A percentile compares a stretch with the other conserved stretches of the same genome.
Evolutionary conservation across 2,329 filamentous ascomycete species (phyloP).

Genomic region (Diaporthe humulicola): DNA sequence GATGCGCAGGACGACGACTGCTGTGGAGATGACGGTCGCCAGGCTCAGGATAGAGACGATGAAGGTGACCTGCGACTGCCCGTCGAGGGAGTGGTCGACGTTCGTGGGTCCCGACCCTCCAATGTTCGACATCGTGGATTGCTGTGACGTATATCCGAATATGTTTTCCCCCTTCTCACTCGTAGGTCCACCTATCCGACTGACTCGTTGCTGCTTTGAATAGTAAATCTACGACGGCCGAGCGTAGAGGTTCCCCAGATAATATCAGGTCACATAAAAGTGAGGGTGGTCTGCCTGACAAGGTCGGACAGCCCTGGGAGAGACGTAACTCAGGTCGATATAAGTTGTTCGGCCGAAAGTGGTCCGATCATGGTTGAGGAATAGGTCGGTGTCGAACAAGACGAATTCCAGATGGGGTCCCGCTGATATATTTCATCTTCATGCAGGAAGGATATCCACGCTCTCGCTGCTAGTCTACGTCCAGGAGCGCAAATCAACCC

Average conservation of each 20-base stretch:
- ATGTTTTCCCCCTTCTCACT: slow-evolving; percentile 10
- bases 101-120: neutral
- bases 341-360: slow-evolving; percentile 13
- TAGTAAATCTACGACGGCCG: neutral
- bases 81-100: slow-evolving; percentile 43
- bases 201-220: neutral
- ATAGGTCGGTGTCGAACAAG: neutral
- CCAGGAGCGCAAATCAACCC: neutral
- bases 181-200: neutral
- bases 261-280: slow-evolving; percentile 22
- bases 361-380: slow-evolving; percentile 17
- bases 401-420: slow-evolving; percentile 11
- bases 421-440: slow-evolving; percentile 23
- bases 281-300: slow-evolving; percentile 16
- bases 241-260: slow-evolving; percentile 12
- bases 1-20: slow-evolving; percentile 43
- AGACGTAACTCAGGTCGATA: slow-evolving; percentile 9
- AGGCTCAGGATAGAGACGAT: slow-evolving; percentile 44
- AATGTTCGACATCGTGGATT: slow-evolving; percentile 30
- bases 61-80: slow-evolving; percentile 41
- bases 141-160: neutral
- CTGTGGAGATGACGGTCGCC: slow-evolving; percentile 42
- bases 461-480: slow-evolving; percentile 11
- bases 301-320: slow-evolving; percentile 19
- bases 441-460: neutral